These are phyloP conservation scores for Globisporangium iwayamae DNA, from an alignment of 352 stramenopile genomes.

Conservation along the genomic window DNA sequence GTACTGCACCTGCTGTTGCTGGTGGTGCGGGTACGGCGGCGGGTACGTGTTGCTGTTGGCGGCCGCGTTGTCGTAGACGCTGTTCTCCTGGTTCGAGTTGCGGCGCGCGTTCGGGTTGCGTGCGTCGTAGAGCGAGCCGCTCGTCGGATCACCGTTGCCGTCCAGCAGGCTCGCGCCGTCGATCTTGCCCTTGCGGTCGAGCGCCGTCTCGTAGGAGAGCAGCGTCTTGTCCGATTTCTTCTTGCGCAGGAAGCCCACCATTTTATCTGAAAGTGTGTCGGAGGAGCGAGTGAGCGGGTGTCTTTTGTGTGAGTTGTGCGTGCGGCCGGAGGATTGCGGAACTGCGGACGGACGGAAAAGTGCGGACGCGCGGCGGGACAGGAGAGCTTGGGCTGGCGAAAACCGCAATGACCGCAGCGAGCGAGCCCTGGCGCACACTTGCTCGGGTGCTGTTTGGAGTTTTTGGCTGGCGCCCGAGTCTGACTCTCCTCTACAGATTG, in stretches of 20 bases:
- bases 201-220: constrained; percentile 64
- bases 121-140: constrained; percentile 65
- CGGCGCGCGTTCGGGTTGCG: constrained; percentile 29
- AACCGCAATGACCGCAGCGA: constrained; percentile 4
- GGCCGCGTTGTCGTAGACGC: constrained; percentile 13
- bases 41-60: constrained; percentile 41
- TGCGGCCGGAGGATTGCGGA: background rate
- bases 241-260: constrained; percentile 84
- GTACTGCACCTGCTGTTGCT: constrained; percentile 24
- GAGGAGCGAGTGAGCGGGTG: background rate
- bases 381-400: constrained; percentile 6
- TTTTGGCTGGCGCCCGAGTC: background rate
- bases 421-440: background rate
- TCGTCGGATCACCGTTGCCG: constrained; percentile 74
- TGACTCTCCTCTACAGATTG: constrained; percentile 11
- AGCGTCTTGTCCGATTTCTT: constrained; percentile 77
- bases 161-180: constrained; percentile 81
- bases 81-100: constrained; percentile 66
- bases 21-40: constrained; percentile 46
- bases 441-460: background rate
- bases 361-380: constrained; percentile 10
- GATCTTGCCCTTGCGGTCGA: constrained; percentile 83
- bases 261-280: constrained; percentile 17
- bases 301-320: constrained; percentile 1
- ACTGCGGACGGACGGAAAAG: background rate